Percentiles rank a stretch among this genome's conserved stretches.
Evolutionary conservation across 805 yeast genomes (phyloP).

Genomic region (Ogataea neopini): DNA sequence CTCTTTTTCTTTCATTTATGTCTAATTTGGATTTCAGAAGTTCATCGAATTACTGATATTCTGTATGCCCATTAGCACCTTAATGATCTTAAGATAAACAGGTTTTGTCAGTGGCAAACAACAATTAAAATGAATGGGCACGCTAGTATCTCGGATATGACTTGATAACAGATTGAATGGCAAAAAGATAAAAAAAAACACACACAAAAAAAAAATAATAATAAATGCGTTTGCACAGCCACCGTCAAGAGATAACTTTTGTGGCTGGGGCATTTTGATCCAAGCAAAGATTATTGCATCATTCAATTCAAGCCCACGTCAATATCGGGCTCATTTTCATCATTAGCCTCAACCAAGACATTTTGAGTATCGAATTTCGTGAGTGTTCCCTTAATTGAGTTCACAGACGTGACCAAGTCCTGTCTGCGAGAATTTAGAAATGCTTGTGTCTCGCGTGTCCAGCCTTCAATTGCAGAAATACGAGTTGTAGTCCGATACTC

Average conservation of each 20-base stretch:
- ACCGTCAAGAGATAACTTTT: neutral
- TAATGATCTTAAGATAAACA: neutral
- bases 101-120: neutral
- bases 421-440: slow-evolving; percentile 15
- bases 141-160: neutral
- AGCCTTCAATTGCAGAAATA: slow-evolving; percentile 18
- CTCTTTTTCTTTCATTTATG: slow-evolving; percentile 11
- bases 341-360: neutral
- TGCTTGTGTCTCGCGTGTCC: slow-evolving; percentile 22
- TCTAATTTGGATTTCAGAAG: neutral
- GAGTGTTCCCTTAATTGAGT: slow-evolving; percentile 26
- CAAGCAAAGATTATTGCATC: neutral
- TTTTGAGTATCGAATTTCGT: slow-evolving; percentile 11
- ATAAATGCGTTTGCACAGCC: slow-evolving; percentile 1
- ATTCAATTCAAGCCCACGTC: slow-evolving; percentile 1
- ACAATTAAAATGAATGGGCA: neutral
- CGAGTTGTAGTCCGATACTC: slow-evolving; percentile 23
- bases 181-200: neutral
- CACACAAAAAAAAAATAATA: neutral
- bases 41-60: neutral
- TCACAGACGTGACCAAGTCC: slow-evolving; percentile 23
- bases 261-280: neutral
- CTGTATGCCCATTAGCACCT: neutral
- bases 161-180: neutral
- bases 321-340: neutral